Evolutionary conservation across 345 rosid species (phyloP).

Genomic region (Lumnitzera racemosa): DNA sequence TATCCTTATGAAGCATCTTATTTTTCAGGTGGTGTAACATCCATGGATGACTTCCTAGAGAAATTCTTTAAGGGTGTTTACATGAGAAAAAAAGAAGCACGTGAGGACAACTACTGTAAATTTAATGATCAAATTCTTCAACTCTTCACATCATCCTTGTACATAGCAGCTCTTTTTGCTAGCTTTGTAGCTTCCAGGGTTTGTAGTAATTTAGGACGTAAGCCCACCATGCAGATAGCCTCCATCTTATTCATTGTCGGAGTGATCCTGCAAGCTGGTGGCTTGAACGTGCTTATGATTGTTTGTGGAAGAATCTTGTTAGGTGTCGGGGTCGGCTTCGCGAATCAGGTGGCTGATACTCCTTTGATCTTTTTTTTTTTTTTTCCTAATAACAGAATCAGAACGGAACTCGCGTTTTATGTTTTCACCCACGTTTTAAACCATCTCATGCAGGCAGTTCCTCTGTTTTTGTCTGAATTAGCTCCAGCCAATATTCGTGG

Average conservation of each 20-base stretch:
- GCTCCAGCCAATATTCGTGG: slow-evolving; percentile 40
- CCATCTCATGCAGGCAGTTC: slow-evolving; percentile 31
- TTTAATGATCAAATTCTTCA: slow-evolving; percentile 50
- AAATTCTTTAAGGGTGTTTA: slow-evolving; percentile 53
- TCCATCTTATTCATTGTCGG: slow-evolving; percentile 60
- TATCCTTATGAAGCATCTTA: no score
- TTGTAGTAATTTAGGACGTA: slow-evolving; percentile 50
- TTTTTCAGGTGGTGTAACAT: slow-evolving; percentile 61
- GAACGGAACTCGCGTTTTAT: no score
- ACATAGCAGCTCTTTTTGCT: slow-evolving; percentile 60
- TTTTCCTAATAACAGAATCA: no score
- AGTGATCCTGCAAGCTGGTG: slow-evolving; percentile 37
- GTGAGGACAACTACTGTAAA: slow-evolving; percentile 71
- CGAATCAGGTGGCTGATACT: slow-evolving; percentile 39
- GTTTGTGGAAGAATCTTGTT: slow-evolving; percentile 58
- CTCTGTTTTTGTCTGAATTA: slow-evolving; percentile 42
- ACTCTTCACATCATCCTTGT: slow-evolving; percentile 65
- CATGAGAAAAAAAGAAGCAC: slow-evolving; percentile 43
- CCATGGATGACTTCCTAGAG: slow-evolving; percentile 75
- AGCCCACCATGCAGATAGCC: slow-evolving; percentile 67
- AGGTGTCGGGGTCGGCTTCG: slow-evolving; percentile 70
- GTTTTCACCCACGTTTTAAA: background rate
- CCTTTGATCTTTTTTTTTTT: no score
- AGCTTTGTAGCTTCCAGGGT: slow-evolving; percentile 46
- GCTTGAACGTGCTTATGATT: slow-evolving; percentile 31